These are phyloP conservation scores for Populus euphratica DNA, from an alignment of 345 rosid species.

Conservation along the genomic window DNA sequence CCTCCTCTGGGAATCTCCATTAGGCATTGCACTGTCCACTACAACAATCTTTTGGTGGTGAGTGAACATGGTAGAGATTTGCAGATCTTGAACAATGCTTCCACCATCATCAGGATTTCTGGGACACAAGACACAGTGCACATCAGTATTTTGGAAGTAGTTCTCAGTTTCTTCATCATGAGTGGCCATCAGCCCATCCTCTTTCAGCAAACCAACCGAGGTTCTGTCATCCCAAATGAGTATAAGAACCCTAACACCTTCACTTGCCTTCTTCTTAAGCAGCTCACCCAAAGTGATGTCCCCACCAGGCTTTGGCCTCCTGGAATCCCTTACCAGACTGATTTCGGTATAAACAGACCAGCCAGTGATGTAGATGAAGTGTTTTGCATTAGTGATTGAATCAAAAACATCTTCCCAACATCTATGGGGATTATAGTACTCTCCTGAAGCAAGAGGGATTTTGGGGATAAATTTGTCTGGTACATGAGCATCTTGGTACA, in stretches of 20 bases:
- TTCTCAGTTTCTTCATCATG: slow-evolving; percentile 91
- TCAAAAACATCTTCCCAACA: slow-evolving; percentile 98
- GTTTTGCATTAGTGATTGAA: slow-evolving; percentile 78
- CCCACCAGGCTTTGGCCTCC: slow-evolving; percentile 95
- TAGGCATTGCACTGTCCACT: slow-evolving; percentile 78
- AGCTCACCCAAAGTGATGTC: slow-evolving; percentile 75
- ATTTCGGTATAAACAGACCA: slow-evolving; percentile 99
- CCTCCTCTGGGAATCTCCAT: slow-evolving; percentile 50
- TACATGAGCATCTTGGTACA: slow-evolving; percentile 94
- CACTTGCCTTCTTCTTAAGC: slow-evolving; percentile 83
- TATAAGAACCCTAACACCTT: slow-evolving; percentile 87
- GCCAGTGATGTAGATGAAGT: slow-evolving; percentile 89
- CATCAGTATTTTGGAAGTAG: slow-evolving; percentile 63
- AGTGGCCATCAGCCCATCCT: slow-evolving; percentile 93
- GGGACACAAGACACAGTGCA: slow-evolving; percentile 86
- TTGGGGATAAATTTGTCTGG: slow-evolving; percentile 79
- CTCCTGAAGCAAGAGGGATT: slow-evolving; percentile 89
- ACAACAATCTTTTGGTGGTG: slow-evolving; percentile 99
- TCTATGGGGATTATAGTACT: slow-evolving; percentile 73
- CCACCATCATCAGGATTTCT: slow-evolving; percentile 98
- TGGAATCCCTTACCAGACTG: slow-evolving; percentile 71
- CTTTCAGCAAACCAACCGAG: slow-evolving; percentile 76
- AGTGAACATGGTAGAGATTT: slow-evolving; percentile 91
- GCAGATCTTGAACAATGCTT: slow-evolving; percentile 81
- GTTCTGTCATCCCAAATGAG: slow-evolving; percentile 99